A percentile compares a stretch with the other conserved stretches of the same genome.
Evolutionary conservation across 805 yeast species (phyloP).

Genomic region (Candida arabinofermentans): DNA sequence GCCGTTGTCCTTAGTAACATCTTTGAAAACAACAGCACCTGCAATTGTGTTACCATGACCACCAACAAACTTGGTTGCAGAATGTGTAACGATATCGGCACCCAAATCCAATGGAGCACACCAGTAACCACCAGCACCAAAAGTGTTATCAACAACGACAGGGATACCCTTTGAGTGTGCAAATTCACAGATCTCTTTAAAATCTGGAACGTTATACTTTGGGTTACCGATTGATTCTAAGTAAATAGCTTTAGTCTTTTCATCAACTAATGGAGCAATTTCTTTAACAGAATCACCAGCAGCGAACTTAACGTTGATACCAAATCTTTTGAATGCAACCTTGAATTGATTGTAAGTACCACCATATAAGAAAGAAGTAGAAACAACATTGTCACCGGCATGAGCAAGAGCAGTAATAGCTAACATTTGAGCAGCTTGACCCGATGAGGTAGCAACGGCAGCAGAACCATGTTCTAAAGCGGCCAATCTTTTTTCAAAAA

Average conservation of each 20-base stretch:
- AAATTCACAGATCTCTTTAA: constrained; percentile 64
- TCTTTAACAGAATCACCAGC: constrained; percentile 72
- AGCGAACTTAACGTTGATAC: constrained; percentile 82
- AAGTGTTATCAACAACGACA: constrained; percentile 91
- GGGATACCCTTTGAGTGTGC: constrained; percentile 89
- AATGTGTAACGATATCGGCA: constrained; percentile 87
- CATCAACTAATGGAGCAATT: constrained; percentile 71
- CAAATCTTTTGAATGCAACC: constrained; percentile 79
- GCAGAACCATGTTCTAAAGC: constrained; percentile 91
- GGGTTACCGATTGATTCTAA: constrained; percentile 93
- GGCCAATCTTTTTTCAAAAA: constrained; percentile 87
- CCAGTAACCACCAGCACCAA: constrained; percentile 93
- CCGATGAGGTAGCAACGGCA: constrained; percentile 89
- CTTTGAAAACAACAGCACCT: constrained; percentile 64
- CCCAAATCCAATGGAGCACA: constrained; percentile 84
- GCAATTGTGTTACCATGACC: constrained; percentile 96
- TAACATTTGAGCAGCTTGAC: constrained; percentile 91
- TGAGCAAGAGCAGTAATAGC: constrained; percentile 83
- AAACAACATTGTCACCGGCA: constrained; percentile 83
- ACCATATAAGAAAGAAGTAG: constrained; percentile 86
- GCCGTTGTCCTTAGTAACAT: constrained; percentile 68
- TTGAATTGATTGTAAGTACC: constrained; percentile 96
- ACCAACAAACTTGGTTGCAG: constrained; percentile 97
- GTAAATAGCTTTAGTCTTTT: constrained; percentile 83
- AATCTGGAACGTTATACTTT: constrained; percentile 87